These are phyloP conservation scores for Fraxinus americana DNA, from an alignment of 257 asterid genomes.

Conservation along the genomic window DNA sequence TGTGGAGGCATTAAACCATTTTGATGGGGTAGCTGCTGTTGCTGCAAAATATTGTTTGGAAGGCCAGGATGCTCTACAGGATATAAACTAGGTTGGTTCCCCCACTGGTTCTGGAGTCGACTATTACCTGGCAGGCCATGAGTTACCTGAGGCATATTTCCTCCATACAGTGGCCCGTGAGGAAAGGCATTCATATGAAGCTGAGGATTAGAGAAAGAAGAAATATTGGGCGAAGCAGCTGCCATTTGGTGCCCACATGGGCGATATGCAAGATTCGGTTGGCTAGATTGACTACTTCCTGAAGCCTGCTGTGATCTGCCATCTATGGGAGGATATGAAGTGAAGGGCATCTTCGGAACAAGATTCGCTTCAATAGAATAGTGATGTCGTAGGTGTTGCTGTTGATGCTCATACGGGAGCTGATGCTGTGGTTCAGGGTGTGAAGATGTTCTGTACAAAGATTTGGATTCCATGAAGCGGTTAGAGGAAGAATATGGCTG, in stretches of 20 bases:
- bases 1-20: conserved; percentile 69
- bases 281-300: conserved; percentile 49
- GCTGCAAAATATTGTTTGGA: conserved; percentile 53
- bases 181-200: conserved; percentile 51
- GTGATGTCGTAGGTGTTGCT: conserved; percentile 51
- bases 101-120: conserved; percentile 68
- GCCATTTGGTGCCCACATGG: conserved; percentile 51
- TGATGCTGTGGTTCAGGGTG: conserved; percentile 84
- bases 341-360: conserved; percentile 63
- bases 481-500: conserved; percentile 55
- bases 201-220: conserved; percentile 61
- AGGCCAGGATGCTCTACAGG: conserved; percentile 59
- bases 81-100: conserved; percentile 43
- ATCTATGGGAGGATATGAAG: conserved; percentile 77
- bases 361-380: conserved; percentile 72
- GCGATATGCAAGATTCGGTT: conserved; percentile 43
- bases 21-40: conserved; percentile 58
- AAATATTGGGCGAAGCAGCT: conserved; percentile 48
- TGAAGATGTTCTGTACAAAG: conserved; percentile 78
- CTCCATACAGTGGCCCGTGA: conserved; percentile 62
- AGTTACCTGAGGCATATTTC: conserved; percentile 75
- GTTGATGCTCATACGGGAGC: conserved; percentile 48
- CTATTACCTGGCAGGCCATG: conserved; percentile 55
- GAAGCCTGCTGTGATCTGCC: conserved; percentile 75
- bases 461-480: conserved; percentile 45